Evolutionary conservation across 2,329 filamentous ascomycete species (phyloP).

Genomic region (Annulohypoxylon truncatum): DNA sequence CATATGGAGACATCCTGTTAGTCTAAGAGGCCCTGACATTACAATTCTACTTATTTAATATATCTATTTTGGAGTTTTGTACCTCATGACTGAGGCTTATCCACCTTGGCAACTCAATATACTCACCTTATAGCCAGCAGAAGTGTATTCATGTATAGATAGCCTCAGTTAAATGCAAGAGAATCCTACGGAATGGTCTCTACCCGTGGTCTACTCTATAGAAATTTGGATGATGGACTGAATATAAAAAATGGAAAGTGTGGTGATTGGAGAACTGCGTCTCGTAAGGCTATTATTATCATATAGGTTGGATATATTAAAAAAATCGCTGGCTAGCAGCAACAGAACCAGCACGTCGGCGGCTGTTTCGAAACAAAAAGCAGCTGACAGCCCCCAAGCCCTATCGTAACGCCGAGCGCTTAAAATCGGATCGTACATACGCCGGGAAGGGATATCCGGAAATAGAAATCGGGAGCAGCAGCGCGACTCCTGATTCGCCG

Average conservation of each 20-base stretch:
- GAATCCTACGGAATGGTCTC: slow-evolving; percentile 22
- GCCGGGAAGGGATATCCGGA: slow-evolving; percentile 20
- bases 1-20: not conserved
- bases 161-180: not conserved
- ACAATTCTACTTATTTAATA: not conserved
- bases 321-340: not conserved
- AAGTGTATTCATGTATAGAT: not conserved
- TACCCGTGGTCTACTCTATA: slow-evolving; percentile 18
- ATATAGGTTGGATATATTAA: slow-evolving; percentile 23
- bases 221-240: not conserved
- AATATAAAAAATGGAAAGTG: not conserved
- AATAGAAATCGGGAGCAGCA: slow-evolving; percentile 30
- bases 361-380: slow-evolving; percentile 35
- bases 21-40: not conserved
- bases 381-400: slow-evolving; percentile 18
- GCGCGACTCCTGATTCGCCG: slow-evolving; percentile 28
- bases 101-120: slow-evolving; percentile 1
- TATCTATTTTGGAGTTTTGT: slow-evolving; percentile 20
- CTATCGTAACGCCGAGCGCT: slow-evolving; percentile 19
- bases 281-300: slow-evolving; percentile 4
- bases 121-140: not conserved
- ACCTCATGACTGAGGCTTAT: slow-evolving; percentile 16
- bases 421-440: slow-evolving; percentile 24
- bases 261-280: not conserved
- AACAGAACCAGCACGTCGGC: not conserved